phyloP scores from a whole-genome alignment of 129 eudicot genomes.

The Oenanthe sinensis region DNA sequence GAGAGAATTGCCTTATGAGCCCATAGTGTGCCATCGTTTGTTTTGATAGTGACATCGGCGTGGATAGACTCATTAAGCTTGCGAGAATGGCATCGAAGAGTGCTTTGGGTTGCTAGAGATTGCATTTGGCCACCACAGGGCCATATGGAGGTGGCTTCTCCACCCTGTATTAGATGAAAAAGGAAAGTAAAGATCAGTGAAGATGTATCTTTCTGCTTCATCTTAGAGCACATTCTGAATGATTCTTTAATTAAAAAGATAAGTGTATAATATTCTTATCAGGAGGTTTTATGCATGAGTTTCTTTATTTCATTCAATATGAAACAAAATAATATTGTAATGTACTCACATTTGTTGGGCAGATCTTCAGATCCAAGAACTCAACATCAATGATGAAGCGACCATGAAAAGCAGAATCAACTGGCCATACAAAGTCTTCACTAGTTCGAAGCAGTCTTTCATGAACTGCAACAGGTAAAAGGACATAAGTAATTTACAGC shows the following conservation, averaged over 20 bases:
- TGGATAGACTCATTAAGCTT: slow-evolving; percentile 74
- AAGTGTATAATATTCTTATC: neutral
- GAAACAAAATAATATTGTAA: neutral
- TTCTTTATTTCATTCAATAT: neutral
- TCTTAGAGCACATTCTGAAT: too few species aligned
- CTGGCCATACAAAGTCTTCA: slow-evolving; percentile 88
- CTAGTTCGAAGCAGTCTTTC: slow-evolving; percentile 83
- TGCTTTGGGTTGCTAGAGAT: slow-evolving; percentile 47
- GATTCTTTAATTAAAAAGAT: neutral
- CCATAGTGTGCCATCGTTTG: slow-evolving; percentile 45
- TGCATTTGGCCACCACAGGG: slow-evolving; percentile 50
- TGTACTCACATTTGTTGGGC: slow-evolving; percentile 56
- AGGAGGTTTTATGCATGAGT: neutral
- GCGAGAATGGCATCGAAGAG: slow-evolving; percentile 61
- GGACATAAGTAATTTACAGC: slow-evolving; percentile 32
- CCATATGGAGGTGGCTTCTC: slow-evolving; percentile 76
- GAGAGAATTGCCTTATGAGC: slow-evolving; percentile 90
- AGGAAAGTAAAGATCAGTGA: neutral
- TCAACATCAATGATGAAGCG: slow-evolving; percentile 89
- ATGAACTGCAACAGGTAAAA: slow-evolving; percentile 54
- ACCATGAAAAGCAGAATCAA: slow-evolving; percentile 65
- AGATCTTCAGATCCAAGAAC: slow-evolving; percentile 78
- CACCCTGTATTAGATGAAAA: slow-evolving; percentile 43
- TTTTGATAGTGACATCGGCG: slow-evolving; percentile 77
- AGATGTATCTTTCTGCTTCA: too few species aligned